Evolutionary conservation across 208 protist species (phyloP).

Genomic region (Trypanosoma theileri): DNA sequence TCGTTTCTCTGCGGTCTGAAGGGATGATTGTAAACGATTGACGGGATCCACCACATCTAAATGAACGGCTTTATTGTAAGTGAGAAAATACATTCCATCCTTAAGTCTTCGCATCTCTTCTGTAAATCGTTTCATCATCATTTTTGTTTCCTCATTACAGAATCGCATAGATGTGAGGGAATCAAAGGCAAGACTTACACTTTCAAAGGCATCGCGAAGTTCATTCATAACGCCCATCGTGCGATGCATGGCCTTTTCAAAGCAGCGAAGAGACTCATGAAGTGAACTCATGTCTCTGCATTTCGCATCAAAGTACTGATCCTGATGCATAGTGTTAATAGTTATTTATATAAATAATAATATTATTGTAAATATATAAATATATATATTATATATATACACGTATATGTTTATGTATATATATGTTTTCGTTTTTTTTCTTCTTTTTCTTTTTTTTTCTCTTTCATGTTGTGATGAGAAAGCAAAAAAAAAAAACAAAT

Average conservation of each 20-base stretch:
- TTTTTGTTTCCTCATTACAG: slow-evolving; percentile 28
- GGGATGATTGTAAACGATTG: slow-evolving; percentile 26
- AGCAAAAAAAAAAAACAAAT: too few relatives aligned
- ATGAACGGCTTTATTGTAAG: slow-evolving; percentile 59
- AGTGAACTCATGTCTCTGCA: slow-evolving; percentile 36
- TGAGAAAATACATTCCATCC: slow-evolving; percentile 44
- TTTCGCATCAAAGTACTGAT: slow-evolving; percentile 38
- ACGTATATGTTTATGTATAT: too few relatives aligned
- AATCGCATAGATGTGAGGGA: slow-evolving; percentile 53
- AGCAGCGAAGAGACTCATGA: slow-evolving; percentile 32
- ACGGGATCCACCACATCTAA: slow-evolving; percentile 48
- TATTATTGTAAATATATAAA: slow-evolving; percentile 1
- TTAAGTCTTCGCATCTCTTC: slow-evolving; percentile 43
- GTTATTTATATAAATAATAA: not conserved
- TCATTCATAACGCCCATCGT: slow-evolving; percentile 71
- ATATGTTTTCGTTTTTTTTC: too few relatives aligned
- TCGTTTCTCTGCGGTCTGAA: slow-evolving; percentile 33
- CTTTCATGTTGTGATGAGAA: too few relatives aligned
- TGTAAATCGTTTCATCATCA: slow-evolving; percentile 39
- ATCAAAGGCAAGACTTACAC: slow-evolving; percentile 46
- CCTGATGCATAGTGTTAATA: slow-evolving; percentile 29
- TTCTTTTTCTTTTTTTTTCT: not conserved
- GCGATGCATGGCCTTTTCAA: slow-evolving; percentile 43
- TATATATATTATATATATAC: not conserved
- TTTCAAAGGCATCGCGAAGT: slow-evolving; percentile 43